phyloP scores from a whole-genome alignment of 2,329 filamentous ascomycete genomes.

The Fulvia fulva region DNA sequence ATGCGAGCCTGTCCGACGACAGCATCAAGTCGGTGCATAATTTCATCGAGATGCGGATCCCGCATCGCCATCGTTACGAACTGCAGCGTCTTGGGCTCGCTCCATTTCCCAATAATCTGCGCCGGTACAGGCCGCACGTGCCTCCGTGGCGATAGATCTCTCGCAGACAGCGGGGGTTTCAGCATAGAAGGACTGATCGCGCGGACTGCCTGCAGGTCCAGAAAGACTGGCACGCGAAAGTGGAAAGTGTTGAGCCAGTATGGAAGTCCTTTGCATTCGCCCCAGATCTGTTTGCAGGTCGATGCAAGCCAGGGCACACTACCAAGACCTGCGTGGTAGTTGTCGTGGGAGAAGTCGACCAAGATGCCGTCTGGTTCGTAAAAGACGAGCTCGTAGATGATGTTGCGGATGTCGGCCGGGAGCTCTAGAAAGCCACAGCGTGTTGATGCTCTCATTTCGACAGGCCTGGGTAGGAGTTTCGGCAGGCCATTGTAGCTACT shows the following conservation, averaged over 20 bases:
- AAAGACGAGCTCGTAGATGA: slow-evolving; percentile 18
- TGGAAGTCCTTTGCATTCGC: slow-evolving; percentile 13
- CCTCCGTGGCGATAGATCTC: slow-evolving; percentile 2
- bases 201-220: slow-evolving; percentile 9
- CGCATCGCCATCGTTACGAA: slow-evolving; percentile 16
- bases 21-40: slow-evolving; percentile 1
- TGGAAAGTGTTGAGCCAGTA: slow-evolving; percentile 20
- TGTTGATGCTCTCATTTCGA: not conserved
- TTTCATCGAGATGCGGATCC: slow-evolving; percentile 11
- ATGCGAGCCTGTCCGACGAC: slow-evolving; percentile 1
- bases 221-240: slow-evolving; percentile 15
- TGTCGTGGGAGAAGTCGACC: slow-evolving; percentile 8
- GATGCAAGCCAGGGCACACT: slow-evolving; percentile 9
- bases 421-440: slow-evolving; percentile 8
- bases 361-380: slow-evolving; percentile 7
- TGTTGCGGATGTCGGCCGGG: slow-evolving; percentile 17
- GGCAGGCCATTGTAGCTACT: not conserved
- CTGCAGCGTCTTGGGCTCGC: slow-evolving; percentile 7
- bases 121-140: not conserved
- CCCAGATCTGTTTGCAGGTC: slow-evolving; percentile 15
- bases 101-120: not conserved
- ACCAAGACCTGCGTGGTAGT: not conserved
- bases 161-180: slow-evolving; percentile 2
- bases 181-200: not conserved
- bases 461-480: not conserved